Evolutionary conservation across 306 rosid species (phyloP).

Genomic region (Lagenaria siceraria): DNA sequence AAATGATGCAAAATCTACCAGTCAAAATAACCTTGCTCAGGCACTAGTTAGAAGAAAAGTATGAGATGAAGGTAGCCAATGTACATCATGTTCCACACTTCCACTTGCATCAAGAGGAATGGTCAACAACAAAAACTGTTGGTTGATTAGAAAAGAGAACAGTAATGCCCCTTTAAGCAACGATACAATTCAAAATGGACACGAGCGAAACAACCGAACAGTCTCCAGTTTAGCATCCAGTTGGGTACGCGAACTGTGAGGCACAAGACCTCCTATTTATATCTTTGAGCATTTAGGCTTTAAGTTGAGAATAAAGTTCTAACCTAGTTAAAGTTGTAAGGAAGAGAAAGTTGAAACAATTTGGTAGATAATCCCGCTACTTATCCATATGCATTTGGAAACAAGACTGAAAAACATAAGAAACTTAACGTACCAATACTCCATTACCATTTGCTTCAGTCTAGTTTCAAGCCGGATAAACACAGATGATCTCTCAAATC

Average conservation of each 20-base stretch:
- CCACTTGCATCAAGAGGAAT: neutral
- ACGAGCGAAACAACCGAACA: neutral
- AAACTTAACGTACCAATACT: constrained; percentile 62
- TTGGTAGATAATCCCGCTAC: neutral
- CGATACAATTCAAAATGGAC: neutral
- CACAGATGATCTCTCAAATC: constrained; percentile 74
- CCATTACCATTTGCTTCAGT: constrained; percentile 65
- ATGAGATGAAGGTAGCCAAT: neutral
- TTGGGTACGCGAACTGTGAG: neutral
- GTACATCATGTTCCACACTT: neutral
- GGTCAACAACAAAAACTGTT: neutral
- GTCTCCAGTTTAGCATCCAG: neutral
- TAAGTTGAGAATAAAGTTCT: neutral
- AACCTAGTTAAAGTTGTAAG: neutral
- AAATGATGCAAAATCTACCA: constrained; percentile 21
- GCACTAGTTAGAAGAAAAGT: neutral
- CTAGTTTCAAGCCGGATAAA: constrained; percentile 61
- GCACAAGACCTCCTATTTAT: neutral
- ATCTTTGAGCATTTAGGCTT: neutral
- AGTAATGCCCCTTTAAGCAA: neutral
- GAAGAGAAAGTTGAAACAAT: neutral
- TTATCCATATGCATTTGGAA: neutral
- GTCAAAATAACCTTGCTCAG: constrained; percentile 13
- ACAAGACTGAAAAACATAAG: neutral
- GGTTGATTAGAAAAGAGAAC: neutral